phyloP scores from a whole-genome alignment of 2,329 filamentous ascomycete species.

The Rugonectria rugulosa region DNA sequence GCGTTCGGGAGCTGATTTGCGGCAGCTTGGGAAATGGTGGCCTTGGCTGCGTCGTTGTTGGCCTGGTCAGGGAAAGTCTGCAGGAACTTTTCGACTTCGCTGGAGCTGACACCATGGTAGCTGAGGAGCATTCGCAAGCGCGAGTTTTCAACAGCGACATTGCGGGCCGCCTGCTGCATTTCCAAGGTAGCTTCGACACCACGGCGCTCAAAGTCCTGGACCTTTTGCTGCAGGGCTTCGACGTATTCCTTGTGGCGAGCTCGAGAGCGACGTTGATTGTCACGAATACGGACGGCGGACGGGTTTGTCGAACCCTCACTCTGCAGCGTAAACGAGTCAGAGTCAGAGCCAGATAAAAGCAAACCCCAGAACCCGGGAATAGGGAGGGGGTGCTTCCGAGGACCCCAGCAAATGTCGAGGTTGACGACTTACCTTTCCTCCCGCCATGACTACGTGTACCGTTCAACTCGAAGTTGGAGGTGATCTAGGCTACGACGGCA shows the following conservation, averaged over 20 bases:
- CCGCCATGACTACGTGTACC: constrained; percentile 34
- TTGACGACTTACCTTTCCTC: constrained; percentile 40
- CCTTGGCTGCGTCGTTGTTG: constrained; percentile 39
- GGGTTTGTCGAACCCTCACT: constrained; percentile 41
- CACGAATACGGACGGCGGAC: constrained; percentile 51
- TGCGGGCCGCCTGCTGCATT: constrained; percentile 61
- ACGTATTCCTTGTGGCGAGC: constrained; percentile 60
- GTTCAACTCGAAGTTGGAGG: constrained; percentile 31
- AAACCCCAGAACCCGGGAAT: constrained; percentile 14
- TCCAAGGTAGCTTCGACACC: constrained; percentile 58
- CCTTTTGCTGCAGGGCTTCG: constrained; percentile 53
- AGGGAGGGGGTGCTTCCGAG: constrained; percentile 14
- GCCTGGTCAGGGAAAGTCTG: constrained; percentile 45
- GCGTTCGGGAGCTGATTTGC: constrained; percentile 17
- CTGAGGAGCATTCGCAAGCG: constrained; percentile 53
- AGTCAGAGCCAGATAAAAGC: constrained; percentile 4
- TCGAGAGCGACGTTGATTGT: constrained; percentile 62
- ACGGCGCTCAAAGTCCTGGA: constrained; percentile 56
- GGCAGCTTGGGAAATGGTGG: constrained; percentile 30
- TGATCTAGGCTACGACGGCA: constrained; percentile 34
- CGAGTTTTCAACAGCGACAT: constrained; percentile 57
- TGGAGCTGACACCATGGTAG: constrained; percentile 47
- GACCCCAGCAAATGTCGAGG: constrained; percentile 11
- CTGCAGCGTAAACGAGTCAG: constrained; percentile 34
- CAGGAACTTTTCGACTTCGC: constrained; percentile 51